Evolutionary conservation across 2,329 filamentous ascomycete genomes (phyloP).

Genomic region (Sordariomycetes sp.): DNA sequence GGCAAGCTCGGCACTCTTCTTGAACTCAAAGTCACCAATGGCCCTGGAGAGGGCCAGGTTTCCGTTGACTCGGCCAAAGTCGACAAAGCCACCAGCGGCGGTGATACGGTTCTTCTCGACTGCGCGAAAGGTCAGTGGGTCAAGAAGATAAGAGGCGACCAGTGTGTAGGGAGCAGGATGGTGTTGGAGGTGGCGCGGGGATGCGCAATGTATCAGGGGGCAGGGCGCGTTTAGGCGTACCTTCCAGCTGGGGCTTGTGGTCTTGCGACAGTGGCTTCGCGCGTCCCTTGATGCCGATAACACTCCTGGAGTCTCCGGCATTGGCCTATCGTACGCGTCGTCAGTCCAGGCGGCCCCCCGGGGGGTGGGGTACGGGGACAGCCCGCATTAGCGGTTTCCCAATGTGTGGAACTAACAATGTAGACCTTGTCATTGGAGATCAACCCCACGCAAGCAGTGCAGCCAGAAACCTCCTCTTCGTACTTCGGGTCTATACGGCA

Average conservation of each 20-base stretch:
- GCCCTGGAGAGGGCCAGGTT: conserved; percentile 93
- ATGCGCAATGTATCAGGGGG: neutral
- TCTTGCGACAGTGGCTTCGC: conserved; percentile 98
- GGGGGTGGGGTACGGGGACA: neutral
- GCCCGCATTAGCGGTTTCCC: neutral
- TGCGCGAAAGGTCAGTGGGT: conserved; percentile 21
- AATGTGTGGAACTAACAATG: conserved; percentile 53
- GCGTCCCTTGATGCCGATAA: conserved; percentile 89
- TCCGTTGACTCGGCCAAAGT: conserved; percentile 96
- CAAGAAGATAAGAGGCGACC: neutral
- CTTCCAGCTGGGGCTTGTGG: conserved; percentile 98
- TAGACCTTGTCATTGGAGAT: conserved; percentile 88
- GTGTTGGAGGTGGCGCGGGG: neutral
- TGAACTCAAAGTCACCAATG: conserved; percentile 99
- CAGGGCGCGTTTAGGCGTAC: conserved; percentile 26
- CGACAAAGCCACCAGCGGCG: conserved; percentile 91
- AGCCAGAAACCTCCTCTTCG: conserved; percentile 95
- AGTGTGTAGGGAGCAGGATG: neutral
- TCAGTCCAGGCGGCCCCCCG: neutral
- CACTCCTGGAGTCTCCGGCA: conserved; percentile 88
- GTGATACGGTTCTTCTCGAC: conserved; percentile 93
- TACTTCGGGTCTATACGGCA: conserved; percentile 70
- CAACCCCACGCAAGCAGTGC: conserved; percentile 84
- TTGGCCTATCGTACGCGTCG: conserved; percentile 54
- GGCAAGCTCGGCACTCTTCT: conserved; percentile 92